Conservation (phyloP, 176 grass and related monocot genomes). For the Oryza meridionalis region DNA sequence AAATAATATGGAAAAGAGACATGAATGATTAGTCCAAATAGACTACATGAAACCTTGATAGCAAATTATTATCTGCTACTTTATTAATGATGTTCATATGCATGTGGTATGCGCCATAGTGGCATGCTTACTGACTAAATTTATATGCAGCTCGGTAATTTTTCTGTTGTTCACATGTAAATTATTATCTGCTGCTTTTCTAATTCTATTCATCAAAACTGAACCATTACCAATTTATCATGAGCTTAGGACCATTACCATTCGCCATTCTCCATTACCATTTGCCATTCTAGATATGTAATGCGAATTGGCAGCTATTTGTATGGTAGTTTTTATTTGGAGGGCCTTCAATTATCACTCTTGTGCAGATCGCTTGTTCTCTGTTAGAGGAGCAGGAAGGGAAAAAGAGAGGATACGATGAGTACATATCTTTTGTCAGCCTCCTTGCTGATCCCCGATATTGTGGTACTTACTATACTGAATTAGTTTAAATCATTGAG, state of each 20-base stretch:
- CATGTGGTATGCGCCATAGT: too few relatives aligned
- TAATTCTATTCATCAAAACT: conserved; percentile 1
- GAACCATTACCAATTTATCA: conserved; percentile 35
- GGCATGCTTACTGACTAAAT: neutral
- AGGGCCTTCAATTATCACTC: conserved; percentile 14
- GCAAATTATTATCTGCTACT: too few relatives aligned
- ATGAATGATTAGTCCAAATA: too few relatives aligned
- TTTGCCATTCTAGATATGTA: neutral
- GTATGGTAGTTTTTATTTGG: conserved; percentile 19
- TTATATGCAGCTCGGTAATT: conserved; percentile 2
- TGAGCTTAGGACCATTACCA: conserved; percentile 3
- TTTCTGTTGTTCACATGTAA: conserved; percentile 13
- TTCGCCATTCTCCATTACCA: conserved; percentile 5
- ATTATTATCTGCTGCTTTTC: neutral
- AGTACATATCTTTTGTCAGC: conserved; percentile 87
- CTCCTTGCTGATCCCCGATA: conserved; percentile 95
- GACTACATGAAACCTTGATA: too few relatives aligned
- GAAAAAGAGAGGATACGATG: conserved; percentile 65
- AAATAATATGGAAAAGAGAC: too few relatives aligned
- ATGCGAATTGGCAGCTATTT: neutral
- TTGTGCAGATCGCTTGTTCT: conserved; percentile 85
- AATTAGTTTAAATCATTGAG: neutral
- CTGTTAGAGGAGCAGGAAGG: conserved; percentile 91
- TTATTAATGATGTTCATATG: too few relatives aligned
- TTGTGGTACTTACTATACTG: conserved; percentile 66